phyloP scores from a whole-genome alignment of 306 rosid species.

The Ceratonia siliqua region DNA sequence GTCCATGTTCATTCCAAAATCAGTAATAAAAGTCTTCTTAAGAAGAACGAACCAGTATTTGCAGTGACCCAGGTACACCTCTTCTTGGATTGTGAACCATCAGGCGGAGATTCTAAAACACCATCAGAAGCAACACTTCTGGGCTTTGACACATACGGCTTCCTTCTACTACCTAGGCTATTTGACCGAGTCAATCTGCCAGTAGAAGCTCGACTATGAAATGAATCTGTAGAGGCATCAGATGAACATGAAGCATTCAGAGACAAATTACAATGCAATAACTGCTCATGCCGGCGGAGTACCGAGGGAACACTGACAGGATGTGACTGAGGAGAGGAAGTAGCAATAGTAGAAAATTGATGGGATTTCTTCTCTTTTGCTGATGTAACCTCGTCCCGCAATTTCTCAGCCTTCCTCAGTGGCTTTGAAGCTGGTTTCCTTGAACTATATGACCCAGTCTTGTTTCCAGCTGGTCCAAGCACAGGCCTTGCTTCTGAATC shows the following conservation, averaged over 20 bases:
- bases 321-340: slow-evolving; percentile 56
- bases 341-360: slow-evolving; percentile 37
- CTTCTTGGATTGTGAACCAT: slow-evolving; percentile 56
- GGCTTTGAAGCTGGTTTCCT: slow-evolving; percentile 60
- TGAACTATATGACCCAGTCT: slow-evolving; percentile 55
- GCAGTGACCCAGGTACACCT: slow-evolving; percentile 90
- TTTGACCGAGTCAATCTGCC: slow-evolving; percentile 70
- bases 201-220: slow-evolving; percentile 78
- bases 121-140: slow-evolving; percentile 79
- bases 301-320: slow-evolving; percentile 53
- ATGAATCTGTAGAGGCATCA: slow-evolving; percentile 86
- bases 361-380: slow-evolving; percentile 59
- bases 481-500: slow-evolving; percentile 72
- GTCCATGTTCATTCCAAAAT: neutral
- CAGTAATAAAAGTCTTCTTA: neutral
- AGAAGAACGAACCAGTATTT: slow-evolving; percentile 66
- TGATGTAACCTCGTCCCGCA: slow-evolving; percentile 44
- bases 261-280: slow-evolving; percentile 68
- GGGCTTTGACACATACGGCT: slow-evolving; percentile 58
- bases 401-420: slow-evolving; percentile 59
- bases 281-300: slow-evolving; percentile 74
- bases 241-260: slow-evolving; percentile 83
- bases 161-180: slow-evolving; percentile 66
- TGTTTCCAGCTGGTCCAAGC: slow-evolving; percentile 78
- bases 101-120: slow-evolving; percentile 58